phyloP scores from a whole-genome alignment of 2,329 filamentous ascomycete species.

The Aspergillus proliferans region DNA sequence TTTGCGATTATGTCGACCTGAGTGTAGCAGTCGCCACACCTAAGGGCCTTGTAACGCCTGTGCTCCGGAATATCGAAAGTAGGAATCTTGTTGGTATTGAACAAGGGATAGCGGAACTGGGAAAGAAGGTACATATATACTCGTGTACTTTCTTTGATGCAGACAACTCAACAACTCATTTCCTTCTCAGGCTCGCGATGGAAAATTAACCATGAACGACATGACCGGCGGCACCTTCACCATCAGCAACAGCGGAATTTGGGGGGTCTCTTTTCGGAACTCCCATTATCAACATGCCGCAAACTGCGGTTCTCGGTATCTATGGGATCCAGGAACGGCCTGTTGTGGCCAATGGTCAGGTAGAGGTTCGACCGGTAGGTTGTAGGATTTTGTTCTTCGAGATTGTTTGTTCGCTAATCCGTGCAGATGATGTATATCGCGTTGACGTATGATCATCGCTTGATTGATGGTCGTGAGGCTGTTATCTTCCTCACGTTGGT shows the following conservation, averaged over 20 bases:
- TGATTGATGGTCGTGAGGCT: slow-evolving; percentile 85
- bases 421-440: slow-evolving; percentile 87
- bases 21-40: slow-evolving; percentile 94
- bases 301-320: slow-evolving; percentile 78
- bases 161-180: not conserved
- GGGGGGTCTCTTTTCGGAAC: slow-evolving; percentile 91
- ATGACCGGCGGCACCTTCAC: slow-evolving; percentile 96
- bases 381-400: too few species aligned
- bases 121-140: slow-evolving; percentile 64
- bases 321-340: slow-evolving; percentile 91
- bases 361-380: slow-evolving; percentile 67
- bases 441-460: slow-evolving; percentile 87
- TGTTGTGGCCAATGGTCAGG: slow-evolving; percentile 77
- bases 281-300: slow-evolving; percentile 91
- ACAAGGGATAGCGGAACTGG: slow-evolving; percentile 77
- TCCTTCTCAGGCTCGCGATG: slow-evolving; percentile 65
- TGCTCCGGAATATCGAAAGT: slow-evolving; percentile 80
- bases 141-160: not conserved
- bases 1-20: slow-evolving; percentile 91
- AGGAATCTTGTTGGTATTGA: slow-evolving; percentile 82
- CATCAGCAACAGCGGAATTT: slow-evolving; percentile 89
- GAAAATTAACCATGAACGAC: slow-evolving; percentile 91
- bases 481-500: slow-evolving; percentile 53
- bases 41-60: slow-evolving; percentile 88
- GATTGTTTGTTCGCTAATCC: too few species aligned